Evolutionary conservation across 139 green algal species (phyloP).

Genomic region (Pseudopediastrum boryanum): DNA sequence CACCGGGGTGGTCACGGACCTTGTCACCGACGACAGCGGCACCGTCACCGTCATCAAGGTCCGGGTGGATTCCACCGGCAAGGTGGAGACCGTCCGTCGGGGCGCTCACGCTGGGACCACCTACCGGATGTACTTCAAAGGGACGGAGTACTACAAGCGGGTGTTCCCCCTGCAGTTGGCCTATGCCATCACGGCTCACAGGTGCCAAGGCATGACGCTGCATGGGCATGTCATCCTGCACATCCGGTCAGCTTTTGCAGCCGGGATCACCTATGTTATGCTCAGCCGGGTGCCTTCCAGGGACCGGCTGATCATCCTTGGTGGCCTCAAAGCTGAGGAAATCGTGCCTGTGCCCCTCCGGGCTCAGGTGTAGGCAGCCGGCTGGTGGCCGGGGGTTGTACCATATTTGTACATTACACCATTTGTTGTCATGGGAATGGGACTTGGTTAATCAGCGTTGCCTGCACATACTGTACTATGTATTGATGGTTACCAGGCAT

Average conservation of each 20-base stretch:
- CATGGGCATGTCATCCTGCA: not conserved
- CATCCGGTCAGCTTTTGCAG: not conserved
- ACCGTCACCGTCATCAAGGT: not conserved
- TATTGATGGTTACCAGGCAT: too few species aligned
- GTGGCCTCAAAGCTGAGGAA: not conserved
- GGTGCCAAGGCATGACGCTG: constrained; percentile 5
- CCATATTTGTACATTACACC: too few species aligned
- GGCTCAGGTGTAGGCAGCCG: too few species aligned
- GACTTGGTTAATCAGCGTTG: too few species aligned
- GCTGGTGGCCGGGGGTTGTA: too few species aligned
- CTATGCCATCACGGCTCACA: constrained; percentile 17
- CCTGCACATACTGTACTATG: too few species aligned
- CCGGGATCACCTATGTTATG: constrained; percentile 14
- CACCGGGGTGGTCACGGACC: not conserved
- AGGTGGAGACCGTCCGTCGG: not conserved
- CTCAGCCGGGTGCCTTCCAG: constrained; percentile 1
- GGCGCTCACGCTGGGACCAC: not conserved
- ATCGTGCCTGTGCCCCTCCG: not conserved
- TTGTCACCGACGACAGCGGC: not conserved
- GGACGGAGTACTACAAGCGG: not conserved
- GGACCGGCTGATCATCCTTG: not conserved
- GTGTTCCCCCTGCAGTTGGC: constrained; percentile 7
- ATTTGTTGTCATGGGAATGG: too few species aligned
- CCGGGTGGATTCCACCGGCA: not conserved
- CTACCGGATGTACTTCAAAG: not conserved